phyloP scores from a whole-genome alignment of 1,284 basidiomycete genomes.

The Pterulicium gracile region DNA sequence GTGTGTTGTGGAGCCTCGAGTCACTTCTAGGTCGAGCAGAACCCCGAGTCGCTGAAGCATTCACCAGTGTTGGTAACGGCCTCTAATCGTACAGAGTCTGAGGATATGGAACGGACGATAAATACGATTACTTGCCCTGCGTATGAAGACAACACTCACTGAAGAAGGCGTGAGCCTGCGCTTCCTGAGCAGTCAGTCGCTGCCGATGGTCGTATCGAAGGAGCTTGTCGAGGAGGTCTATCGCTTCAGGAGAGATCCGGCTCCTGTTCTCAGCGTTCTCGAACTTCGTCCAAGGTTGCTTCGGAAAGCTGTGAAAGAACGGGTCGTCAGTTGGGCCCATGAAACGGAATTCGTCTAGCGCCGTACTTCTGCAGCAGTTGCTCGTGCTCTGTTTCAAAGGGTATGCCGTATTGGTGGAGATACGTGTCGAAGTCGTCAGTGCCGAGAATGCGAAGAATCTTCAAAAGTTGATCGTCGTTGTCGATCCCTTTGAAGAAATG shows the following conservation, averaged over 20 bases:
- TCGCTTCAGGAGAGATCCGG: constrained; percentile 62
- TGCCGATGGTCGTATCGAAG: constrained; percentile 81
- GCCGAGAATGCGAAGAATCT: constrained; percentile 81
- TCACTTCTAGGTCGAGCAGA: constrained; percentile 46
- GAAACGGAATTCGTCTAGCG: constrained; percentile 1
- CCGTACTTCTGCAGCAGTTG: constrained; percentile 52
- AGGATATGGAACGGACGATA: constrained; percentile 7
- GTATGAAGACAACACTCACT: constrained; percentile 33
- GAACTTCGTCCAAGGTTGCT: constrained; percentile 69
- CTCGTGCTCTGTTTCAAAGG: constrained; percentile 61
- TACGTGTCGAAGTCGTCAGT: constrained; percentile 74
- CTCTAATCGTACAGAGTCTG: constrained; percentile 45
- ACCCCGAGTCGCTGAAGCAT: constrained; percentile 46
- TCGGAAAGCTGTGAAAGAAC: constrained; percentile 41
- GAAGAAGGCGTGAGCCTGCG: constrained; percentile 70
- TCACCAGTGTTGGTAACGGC: constrained; percentile 37
- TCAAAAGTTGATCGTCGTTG: constrained; percentile 85
- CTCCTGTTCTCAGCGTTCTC: constrained; percentile 64
- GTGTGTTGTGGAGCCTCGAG: too few relatives aligned
- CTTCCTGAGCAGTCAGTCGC: constrained; percentile 73
- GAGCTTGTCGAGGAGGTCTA: constrained; percentile 79
- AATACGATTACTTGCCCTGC: constrained; percentile 13
- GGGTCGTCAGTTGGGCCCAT: too few relatives aligned
- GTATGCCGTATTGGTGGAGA: constrained; percentile 67
- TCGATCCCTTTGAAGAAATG: constrained; percentile 88